These are phyloP conservation scores for Saccharomyces hybrid DNA, from an alignment of 1,139 yeast genomes.

Conservation along the genomic window DNA sequence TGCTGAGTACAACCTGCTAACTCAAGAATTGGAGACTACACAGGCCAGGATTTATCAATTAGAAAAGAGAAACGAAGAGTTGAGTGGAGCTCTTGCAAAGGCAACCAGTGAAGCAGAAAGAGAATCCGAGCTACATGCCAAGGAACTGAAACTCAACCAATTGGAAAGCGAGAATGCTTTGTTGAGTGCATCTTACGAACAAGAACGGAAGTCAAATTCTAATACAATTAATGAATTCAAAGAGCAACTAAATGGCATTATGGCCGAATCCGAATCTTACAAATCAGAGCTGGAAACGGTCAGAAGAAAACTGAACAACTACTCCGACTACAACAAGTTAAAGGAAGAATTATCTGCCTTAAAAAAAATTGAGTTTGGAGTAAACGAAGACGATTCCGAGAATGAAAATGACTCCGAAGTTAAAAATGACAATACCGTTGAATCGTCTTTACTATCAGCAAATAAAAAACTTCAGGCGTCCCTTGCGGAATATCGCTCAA, in stretches of 20 bases:
- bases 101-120: slow-evolving; percentile 31
- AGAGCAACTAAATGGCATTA: slow-evolving; percentile 34
- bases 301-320: slow-evolving; percentile 39
- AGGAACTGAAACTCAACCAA: slow-evolving; percentile 42
- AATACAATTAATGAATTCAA: slow-evolving; percentile 33
- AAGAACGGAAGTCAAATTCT: slow-evolving; percentile 32
- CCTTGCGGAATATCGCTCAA: slow-evolving; percentile 31
- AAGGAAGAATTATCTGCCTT: slow-evolving; percentile 67
- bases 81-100: slow-evolving; percentile 56
- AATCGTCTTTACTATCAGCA: slow-evolving; percentile 35
- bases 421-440: slow-evolving; percentile 30
- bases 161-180: slow-evolving; percentile 62
- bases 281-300: slow-evolving; percentile 45
- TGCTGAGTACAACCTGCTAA: slow-evolving; percentile 49
- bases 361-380: slow-evolving; percentile 67
- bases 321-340: slow-evolving; percentile 66
- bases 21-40: slow-evolving; percentile 68
- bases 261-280: slow-evolving; percentile 44
- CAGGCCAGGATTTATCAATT: slow-evolving; percentile 62
- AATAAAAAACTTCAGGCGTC: slow-evolving; percentile 38
- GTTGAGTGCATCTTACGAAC: slow-evolving; percentile 57
- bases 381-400: slow-evolving; percentile 35
- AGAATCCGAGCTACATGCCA: slow-evolving; percentile 31
- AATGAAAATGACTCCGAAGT: slow-evolving; percentile 24
- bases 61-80: slow-evolving; percentile 69